Conservation (phyloP, 495 filamentous ascomycete species). For the Xylaria cubensis region DNA sequence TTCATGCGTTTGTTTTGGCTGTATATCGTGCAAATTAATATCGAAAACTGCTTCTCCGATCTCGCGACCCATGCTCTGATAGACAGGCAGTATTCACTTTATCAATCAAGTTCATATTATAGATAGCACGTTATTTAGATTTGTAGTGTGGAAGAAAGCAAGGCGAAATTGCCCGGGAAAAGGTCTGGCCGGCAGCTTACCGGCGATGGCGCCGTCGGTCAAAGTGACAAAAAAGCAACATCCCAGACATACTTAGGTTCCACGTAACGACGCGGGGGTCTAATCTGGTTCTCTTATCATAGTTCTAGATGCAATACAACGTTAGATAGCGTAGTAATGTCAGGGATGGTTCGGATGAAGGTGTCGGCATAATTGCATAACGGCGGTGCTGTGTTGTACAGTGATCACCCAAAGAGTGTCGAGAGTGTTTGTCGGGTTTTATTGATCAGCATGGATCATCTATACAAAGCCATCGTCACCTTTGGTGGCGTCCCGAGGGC, state of each 20-base stretch:
- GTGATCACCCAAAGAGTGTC: neutral
- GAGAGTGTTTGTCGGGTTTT: neutral
- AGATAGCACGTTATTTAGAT: neutral
- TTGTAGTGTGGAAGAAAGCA: neutral
- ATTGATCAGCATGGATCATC: neutral
- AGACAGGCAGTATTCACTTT: neutral
- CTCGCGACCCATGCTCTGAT: neutral
- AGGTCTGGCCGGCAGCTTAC: neutral
- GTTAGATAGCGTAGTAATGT: slow-evolving; percentile 2
- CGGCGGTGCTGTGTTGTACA: neutral
- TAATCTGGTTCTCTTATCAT: neutral
- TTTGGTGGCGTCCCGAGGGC: neutral
- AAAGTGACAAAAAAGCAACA: neutral
- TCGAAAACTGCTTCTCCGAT: neutral
- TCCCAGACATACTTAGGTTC: neutral
- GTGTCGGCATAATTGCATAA: neutral
- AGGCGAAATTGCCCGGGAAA: neutral
- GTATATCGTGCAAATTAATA: neutral
- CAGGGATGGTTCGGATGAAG: neutral
- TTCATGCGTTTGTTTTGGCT: neutral
- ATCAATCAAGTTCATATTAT: neutral
- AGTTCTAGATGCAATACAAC: neutral
- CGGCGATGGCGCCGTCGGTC: neutral
- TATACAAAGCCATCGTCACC: neutral
- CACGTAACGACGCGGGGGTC: neutral